phyloP scores from a whole-genome alignment of 106 monocot genomes.

The Cymbidium sinense region DNA sequence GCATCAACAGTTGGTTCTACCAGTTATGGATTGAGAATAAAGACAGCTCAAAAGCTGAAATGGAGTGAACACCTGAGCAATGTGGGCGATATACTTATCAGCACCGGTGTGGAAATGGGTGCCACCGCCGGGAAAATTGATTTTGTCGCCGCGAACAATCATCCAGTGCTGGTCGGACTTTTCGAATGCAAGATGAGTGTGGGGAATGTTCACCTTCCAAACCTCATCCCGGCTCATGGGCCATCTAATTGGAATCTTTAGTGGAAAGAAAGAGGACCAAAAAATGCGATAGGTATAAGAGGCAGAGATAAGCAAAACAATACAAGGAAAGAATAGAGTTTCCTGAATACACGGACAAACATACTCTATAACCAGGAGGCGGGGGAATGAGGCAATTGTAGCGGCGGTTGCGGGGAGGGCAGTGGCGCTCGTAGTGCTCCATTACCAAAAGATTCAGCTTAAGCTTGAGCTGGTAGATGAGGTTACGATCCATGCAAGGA shows the following conservation, averaged over 20 bases:
- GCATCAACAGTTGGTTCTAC: neutral
- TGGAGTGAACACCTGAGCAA: slow-evolving; percentile 45
- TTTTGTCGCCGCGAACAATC: slow-evolving; percentile 79
- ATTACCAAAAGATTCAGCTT: slow-evolving; percentile 55
- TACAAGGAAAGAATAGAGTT: neutral
- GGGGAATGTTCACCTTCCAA: slow-evolving; percentile 80
- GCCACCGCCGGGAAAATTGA: slow-evolving; percentile 80
- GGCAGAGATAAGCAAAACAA: neutral
- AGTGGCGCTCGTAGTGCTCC: slow-evolving; percentile 95
- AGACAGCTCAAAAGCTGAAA: neutral
- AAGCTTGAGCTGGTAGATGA: slow-evolving; percentile 69
- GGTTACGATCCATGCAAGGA: slow-evolving; percentile 73
- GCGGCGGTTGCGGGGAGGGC: slow-evolving; percentile 45
- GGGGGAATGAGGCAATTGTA: slow-evolving; percentile 83
- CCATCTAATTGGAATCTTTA: slow-evolving; percentile 68
- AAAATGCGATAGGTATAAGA: neutral
- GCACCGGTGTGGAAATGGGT: slow-evolving; percentile 80
- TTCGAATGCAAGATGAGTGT: slow-evolving; percentile 64
- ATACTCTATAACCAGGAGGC: slow-evolving; percentile 59
- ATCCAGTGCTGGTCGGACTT: slow-evolving; percentile 93
- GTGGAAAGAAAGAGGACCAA: neutral
- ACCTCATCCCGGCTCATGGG: slow-evolving; percentile 70
- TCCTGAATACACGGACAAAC: neutral
- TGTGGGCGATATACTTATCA: slow-evolving; percentile 62
- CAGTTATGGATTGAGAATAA: neutral